Base-by-base conservation (phyloP, 768 basidiomycete genomes). In the Cyclocybe cylindracea region DNA sequence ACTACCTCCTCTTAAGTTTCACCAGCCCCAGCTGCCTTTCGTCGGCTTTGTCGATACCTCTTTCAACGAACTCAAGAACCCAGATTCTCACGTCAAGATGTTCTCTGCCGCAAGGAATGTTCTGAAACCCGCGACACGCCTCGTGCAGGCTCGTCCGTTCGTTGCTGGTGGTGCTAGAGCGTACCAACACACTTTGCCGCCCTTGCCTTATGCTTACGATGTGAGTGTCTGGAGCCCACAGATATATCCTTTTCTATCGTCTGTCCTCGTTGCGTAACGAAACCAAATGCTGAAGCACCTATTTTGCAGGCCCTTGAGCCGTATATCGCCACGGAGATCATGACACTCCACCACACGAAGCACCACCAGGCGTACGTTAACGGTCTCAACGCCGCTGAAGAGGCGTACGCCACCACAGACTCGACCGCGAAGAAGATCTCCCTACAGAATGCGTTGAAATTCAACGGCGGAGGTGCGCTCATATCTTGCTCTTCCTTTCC, bases 361-460 rank as follows among this genome's bases (percentile, higher is more conserved):
- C 93, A 95, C 61, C 89, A 92, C 66, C 88, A 93, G 73, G 81
- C 88, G 13, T 99, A 99, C 69, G 95, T 99, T 37, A 94, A 86
- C 60, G 94, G 93, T 9, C 79, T 98, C 52, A 99, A 99, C 70
- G 82, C 91, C 5, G 94, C 96, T 2, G 93, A 96, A 66, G 88
- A 91, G 60, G 71, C 84, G n/a, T 92, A 91, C 64, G 74, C 79
- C 29, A 84, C 84, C 55, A 67, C 85, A 3, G 64, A 76, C 13
- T 83, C 88, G 36, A 78, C 84, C 48, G 86, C 86, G 66, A 86
- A 88, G 61, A 75, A 79, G 56, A 96, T 99, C 68, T 80, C 80
- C 3, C 81, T 98, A 13, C 96, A 98, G 69, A 74, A 88, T 10
- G 94, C 96, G 7, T 76, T 99, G 66, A 98, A 94, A 74, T 99